Base-by-base conservation (phyloP, 1,284 basidiomycete genomes). In the Schizopora paradoxa region DNA sequence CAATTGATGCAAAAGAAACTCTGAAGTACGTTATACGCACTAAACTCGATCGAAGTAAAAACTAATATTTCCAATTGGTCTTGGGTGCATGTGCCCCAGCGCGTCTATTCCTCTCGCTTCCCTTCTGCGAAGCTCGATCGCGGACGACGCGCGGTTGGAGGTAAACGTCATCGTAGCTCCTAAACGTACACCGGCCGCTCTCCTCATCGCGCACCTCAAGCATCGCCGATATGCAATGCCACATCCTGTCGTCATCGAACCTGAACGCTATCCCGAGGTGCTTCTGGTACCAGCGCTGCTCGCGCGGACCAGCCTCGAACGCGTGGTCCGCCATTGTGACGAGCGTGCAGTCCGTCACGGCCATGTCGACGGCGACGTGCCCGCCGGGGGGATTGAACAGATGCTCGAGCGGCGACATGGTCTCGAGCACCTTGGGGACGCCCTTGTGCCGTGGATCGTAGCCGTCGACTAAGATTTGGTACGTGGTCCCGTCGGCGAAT, bases 161-260 rank as follows among this genome's bases (percentile, higher is more conserved):
- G 43, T 53, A 77, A 14, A 82, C 76, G 52, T 83, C 81, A 51
- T 77, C 71, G 59, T 77, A 82, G 55, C 69, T 80, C 48, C 79
- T 67, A 56, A 79, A 79, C 31, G 71, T 61, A 54, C 76, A 79
- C 28, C 52, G 58, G 39, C 68, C 68, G 7, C 49, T 48, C 13
- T 55, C 41, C 27, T 62, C 61, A 51, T 74, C 71, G 48, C 71
- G 67, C 49, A 79, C 78, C 16, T 70, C 66, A 51, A 77, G 66
- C 23, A 68, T 72, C 19, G 77, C 79, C 77, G 76, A 82, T 27
- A 81, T 67, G 59, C 77, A 81, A 49, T 79, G 76, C 79, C 79
- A 82, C 4, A 57, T 54, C 27, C 65, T 64, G 49, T 65, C 60
- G 55, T 70, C 67, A 34, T 59, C 57, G 47, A 73, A 75, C 51